phyloP scores from a whole-genome alignment of 345 rosid species.

The Eutrema japonicum region DNA sequence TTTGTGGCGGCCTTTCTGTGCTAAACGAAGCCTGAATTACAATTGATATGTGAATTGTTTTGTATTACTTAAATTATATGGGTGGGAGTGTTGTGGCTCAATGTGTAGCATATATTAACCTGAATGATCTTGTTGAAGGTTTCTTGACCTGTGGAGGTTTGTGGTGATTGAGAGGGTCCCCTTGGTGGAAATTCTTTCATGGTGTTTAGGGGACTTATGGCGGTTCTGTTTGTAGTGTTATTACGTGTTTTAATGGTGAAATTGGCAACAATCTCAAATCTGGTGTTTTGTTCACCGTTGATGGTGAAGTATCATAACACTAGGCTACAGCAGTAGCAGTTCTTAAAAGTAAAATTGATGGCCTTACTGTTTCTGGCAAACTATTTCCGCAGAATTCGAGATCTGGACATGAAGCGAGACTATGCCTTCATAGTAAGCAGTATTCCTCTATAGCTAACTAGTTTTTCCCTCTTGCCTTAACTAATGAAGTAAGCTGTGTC shows the following conservation, averaged over 20 bases:
- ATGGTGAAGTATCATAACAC: slow-evolving; percentile 77
- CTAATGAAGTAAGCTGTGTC: not conserved
- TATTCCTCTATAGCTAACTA: slow-evolving; percentile 6
- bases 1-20: not conserved
- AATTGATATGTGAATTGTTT: not conserved
- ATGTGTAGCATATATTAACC: slow-evolving; percentile 55
- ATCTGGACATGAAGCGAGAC: slow-evolving; percentile 99
- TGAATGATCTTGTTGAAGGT: slow-evolving; percentile 96
- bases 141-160: slow-evolving; percentile 87
- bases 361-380: slow-evolving; percentile 95
- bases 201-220: slow-evolving; percentile 40
- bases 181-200: slow-evolving; percentile 55
- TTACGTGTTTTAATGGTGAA: slow-evolving; percentile 75
- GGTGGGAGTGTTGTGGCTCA: slow-evolving; percentile 36
- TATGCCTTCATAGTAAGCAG: slow-evolving; percentile 87
- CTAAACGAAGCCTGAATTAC: slow-evolving; percentile 13
- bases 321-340: slow-evolving; percentile 49
- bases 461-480: not conserved
- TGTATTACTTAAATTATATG: slow-evolving; percentile 19
- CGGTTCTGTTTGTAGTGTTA: slow-evolving; percentile 51
- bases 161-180: slow-evolving; percentile 76
- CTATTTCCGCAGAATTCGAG: slow-evolving; percentile 89
- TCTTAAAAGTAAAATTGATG: slow-evolving; percentile 61
- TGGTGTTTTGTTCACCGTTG: slow-evolving; percentile 88
- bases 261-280: slow-evolving; percentile 75